Evolutionary conservation across 2,329 filamentous ascomycete species (phyloP), one percentile per base, ranked within the genome.

Genomic region (Helminthosporium solani): DNA sequence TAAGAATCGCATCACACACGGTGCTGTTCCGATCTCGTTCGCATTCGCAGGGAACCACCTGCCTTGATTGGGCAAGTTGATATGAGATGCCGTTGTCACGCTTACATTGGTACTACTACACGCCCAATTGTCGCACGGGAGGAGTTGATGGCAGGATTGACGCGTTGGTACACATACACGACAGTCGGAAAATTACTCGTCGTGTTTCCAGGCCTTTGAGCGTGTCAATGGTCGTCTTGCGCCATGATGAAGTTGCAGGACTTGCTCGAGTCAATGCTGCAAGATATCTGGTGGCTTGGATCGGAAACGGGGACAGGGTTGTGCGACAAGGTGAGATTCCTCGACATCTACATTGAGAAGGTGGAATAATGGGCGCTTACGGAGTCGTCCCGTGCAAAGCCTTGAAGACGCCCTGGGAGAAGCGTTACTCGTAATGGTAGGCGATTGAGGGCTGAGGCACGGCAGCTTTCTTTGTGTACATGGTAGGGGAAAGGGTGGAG

Each of bases 101-200:
- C 47, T 33, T 34, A 51, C 23, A 25, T 9, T 25, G 5, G 23
- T 25, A 25, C 9, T n/a, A 51, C 44, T 12, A 27, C 25, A 44
- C 47, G 57, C 46, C 52, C 63, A 67, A 66, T 60, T 65, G 59
- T 66, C 53, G 49, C 55, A 66, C 60, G 46, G 52, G 54, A 39
- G 45, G 44, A 46, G 48, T 47, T 49, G 50, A 46, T 62, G 52
- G 55, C 54, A 58, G 56, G 9, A 49, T 53, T 60, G 58, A 55
- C 54, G 50, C 47, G 25, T 53, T 48, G 52, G 49, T 37, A 53
- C 56, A 66, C 60, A 48, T 37, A 52, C 57, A 66, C 60, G 49
- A 36, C 59, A 56, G 53, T 40, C 50, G 49, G 42, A 35, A 45
- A 31, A 14, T 31, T 31, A 31, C 7, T n/a, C 28, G 28, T 31